phyloP scores from a whole-genome alignment of 2,329 filamentous ascomycete genomes.

The Fusarium penzigii region DNA sequence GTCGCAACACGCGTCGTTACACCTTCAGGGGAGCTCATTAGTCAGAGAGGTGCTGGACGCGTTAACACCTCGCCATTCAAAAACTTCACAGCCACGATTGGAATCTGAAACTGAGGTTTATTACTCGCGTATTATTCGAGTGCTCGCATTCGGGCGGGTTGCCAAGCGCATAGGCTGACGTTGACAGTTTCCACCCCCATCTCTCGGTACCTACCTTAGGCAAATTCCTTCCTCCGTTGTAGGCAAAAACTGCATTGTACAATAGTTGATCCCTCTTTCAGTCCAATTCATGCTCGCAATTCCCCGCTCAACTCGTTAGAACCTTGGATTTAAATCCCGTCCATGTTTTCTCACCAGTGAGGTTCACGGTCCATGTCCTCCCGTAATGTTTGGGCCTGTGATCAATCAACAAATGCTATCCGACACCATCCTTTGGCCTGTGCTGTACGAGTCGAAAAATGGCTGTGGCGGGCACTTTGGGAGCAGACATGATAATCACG shows the following conservation, averaged over 20 bases:
- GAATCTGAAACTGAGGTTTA: slow-evolving; percentile 10
- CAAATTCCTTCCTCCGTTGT: too few relatives aligned
- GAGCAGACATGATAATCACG: background rate
- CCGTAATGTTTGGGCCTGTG: background rate
- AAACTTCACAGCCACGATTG: slow-evolving; percentile 25
- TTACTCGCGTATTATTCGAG: background rate
- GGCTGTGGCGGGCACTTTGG: background rate
- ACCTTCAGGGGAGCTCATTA: background rate
- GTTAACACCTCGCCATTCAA: slow-evolving; percentile 21
- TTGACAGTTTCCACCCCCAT: slow-evolving; percentile 18
- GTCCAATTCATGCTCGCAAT: too few relatives aligned
- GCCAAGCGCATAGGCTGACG: slow-evolving; percentile 29
- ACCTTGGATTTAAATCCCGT: too few relatives aligned
- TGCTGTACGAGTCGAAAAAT: background rate
- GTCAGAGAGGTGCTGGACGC: slow-evolving; percentile 4
- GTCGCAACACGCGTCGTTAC: slow-evolving; percentile 11
- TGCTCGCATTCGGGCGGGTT: slow-evolving; percentile 12
- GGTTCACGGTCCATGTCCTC: background rate
- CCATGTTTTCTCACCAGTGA: background rate
- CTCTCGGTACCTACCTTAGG: slow-evolving; percentile 8
- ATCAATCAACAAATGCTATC: too few relatives aligned
- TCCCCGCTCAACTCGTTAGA: too few relatives aligned
- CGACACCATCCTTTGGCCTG: slow-evolving; percentile 1
- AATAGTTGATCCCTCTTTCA: too few relatives aligned
- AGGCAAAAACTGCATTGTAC: too few relatives aligned